Percentiles rank a stretch among this genome's conserved stretches.
Conservation (phyloP, 2,329 filamentous ascomycete species). For the Fusarium decemcellulare region DNA sequence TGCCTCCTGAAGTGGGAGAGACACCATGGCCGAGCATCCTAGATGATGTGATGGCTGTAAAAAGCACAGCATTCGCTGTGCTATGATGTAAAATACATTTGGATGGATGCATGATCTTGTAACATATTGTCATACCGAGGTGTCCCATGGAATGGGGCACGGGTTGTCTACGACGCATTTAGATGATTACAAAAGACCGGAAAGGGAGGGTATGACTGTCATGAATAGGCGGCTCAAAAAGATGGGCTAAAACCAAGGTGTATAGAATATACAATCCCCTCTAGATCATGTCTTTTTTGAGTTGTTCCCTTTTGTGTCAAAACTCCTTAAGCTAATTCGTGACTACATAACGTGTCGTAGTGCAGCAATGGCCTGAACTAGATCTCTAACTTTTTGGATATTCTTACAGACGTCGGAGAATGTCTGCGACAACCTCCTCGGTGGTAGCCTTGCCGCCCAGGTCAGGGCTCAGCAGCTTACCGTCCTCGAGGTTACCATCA, state of each 20-base stretch:
- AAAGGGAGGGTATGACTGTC: slow-evolving; percentile 4
- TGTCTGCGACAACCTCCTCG: slow-evolving; percentile 88
- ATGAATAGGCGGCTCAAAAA: slow-evolving; percentile 21
- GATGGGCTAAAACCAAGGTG: slow-evolving; percentile 26
- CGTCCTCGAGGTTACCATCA: slow-evolving; percentile 90
- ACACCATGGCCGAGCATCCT: slow-evolving; percentile 1
- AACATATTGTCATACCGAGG: slow-evolving; percentile 43
- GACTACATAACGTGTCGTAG: neutral
- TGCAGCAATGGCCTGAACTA: slow-evolving; percentile 15
- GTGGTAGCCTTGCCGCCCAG: slow-evolving; percentile 90
- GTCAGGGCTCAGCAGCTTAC: slow-evolving; percentile 86
- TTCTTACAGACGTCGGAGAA: slow-evolving; percentile 82
- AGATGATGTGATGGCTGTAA: slow-evolving; percentile 14
- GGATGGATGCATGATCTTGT: slow-evolving; percentile 45
- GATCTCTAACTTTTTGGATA: slow-evolving; percentile 20
- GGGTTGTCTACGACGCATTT: slow-evolving; percentile 37
- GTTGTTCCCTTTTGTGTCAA: slow-evolving; percentile 7
- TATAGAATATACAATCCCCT: slow-evolving; percentile 45
- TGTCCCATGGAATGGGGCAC: slow-evolving; percentile 20
- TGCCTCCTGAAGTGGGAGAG: slow-evolving; percentile 4
- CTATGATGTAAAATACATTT: slow-evolving; percentile 43
- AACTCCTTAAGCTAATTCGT: slow-evolving; percentile 12
- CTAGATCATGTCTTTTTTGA: slow-evolving; percentile 29
- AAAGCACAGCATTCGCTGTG: slow-evolving; percentile 19
- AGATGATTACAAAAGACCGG: slow-evolving; percentile 28